Conservation (phyloP, 2,329 filamentous ascomycete genomes). For the Ophiostoma angusticollis region DNA sequence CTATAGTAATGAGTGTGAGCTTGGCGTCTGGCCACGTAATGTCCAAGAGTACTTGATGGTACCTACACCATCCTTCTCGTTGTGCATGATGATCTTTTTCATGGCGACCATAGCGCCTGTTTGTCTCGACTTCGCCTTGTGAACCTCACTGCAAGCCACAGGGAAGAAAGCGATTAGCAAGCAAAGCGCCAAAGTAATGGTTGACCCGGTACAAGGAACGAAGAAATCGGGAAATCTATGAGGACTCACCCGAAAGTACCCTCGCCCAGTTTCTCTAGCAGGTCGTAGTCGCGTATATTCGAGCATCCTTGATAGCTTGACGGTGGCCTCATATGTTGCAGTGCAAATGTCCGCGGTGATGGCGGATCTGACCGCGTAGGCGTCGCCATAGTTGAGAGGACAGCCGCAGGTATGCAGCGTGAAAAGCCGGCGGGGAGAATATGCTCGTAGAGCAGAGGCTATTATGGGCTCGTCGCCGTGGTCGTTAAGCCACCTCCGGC, state of each 20-base stretch:
- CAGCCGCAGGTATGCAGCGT: too few species aligned
- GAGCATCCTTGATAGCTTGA: conserved; percentile 73
- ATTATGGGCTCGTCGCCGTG: too few species aligned
- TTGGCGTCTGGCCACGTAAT: background rate
- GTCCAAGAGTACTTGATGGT: background rate
- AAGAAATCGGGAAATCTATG: background rate
- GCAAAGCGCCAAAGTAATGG: conserved; percentile 5
- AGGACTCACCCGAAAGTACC: conserved; percentile 74
- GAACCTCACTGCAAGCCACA: conserved; percentile 54
- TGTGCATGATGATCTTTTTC: conserved; percentile 99
- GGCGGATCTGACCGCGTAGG: conserved; percentile 1
- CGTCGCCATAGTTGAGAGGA: conserved; percentile 6
- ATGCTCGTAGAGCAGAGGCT: too few species aligned
- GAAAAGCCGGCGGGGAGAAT: too few species aligned
- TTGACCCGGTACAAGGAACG: background rate
- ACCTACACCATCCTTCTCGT: conserved; percentile 87
- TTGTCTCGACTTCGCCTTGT: conserved; percentile 69
- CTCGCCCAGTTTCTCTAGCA: conserved; percentile 76
- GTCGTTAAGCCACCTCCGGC: too few species aligned
- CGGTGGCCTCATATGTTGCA: conserved; percentile 40
- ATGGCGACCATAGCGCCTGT: conserved; percentile 68
- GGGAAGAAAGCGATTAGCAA: conserved; percentile 11
- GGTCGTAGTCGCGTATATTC: conserved; percentile 65
- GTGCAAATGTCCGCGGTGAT: conserved; percentile 44
- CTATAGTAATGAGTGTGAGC: conserved; percentile 22